Base-by-base conservation (phyloP, 176 grass and related monocot genomes). In the Cenchrus fungigraminus region DNA sequence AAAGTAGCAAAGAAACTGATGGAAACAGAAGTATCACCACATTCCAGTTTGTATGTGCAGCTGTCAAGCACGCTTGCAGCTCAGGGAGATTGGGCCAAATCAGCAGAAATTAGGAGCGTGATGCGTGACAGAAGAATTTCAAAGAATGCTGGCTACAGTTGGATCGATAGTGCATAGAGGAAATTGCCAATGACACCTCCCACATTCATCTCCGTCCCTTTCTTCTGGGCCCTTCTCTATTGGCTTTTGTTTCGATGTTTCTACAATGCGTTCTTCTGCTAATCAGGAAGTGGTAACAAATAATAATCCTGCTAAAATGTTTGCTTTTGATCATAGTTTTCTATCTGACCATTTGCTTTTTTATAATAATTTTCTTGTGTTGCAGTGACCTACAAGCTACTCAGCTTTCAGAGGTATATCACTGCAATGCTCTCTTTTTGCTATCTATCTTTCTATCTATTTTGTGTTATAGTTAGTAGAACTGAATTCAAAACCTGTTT, bases 71-170 rank as follows among this genome's bases (percentile, higher is more conserved):
- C 83, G 22, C 84, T 90, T 5, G 88, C 93, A 84, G 75, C 93
- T 92, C 83, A 57, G 62, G 90, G 90, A 7, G 85, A 92, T 71
- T 92, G 93, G 93, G 83, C 77, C 45, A 84, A 81, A 74, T 92
- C 93, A 43, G 74, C 76, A 45, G 82, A 84, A 73, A 78, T 95
- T 87, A 95, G 93, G 32, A 66, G 72, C 65, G 65, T 95, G 70
- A 95, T 95, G 90, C 75, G 51, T 77, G 57, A 92, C 12, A 90
- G 83, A 84, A 83, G 58, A 59, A 84, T 95, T 46, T 68, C 29
- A 13, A 95, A 95, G 83, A 86, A 84, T 70, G 85, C 93, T 92
- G 93, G 85, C 42, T 84, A 44, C 54, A 92, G 90, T 84, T 95
- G 90, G 92, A 87, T 94, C 83, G 87, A 94, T 17, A 76, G 62